Evolutionary conservation across 2,329 filamentous ascomycete species (phyloP), one percentile per base, ranked within the genome.

Genomic region (Hypomyces perniciosus): DNA sequence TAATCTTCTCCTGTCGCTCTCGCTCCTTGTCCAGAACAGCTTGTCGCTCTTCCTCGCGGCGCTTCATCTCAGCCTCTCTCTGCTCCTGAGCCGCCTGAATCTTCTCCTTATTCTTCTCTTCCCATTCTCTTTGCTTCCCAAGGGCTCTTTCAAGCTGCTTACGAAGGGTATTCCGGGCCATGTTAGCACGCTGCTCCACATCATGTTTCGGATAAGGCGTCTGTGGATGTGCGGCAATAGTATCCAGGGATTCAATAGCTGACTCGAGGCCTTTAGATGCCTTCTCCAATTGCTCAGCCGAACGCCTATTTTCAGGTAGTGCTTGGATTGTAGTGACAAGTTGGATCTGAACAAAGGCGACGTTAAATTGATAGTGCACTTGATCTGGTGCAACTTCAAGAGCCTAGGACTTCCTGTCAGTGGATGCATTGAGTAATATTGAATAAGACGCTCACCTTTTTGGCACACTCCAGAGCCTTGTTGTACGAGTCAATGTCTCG

Each of bases 311-410:
- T 65, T 96, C 89, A 5, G 81, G 76, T 48, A 96, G 75, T 34
- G 74, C 77, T 68, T 90, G 85, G 49, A 96, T 83, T 30, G 87
- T 81, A 42, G 86, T 86, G 20, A 92, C 92, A 49, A 97, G 84
- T 67, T 96, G 91, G 56, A 96, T 95, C 65, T 97, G 93, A 29
- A 97, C 89, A 64, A 96, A 99, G 1, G 93, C 93, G 29, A 99
- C 88, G 63, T 99, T 99, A 79, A 99, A 99, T 67, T 93, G 90
- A 68, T 93, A 89, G 68, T 96, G 90, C 30, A 91, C 78, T 61
- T 95, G 89, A 4, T 93, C 87, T 0, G 90, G 88, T 1, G 88
- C 84, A 49, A 87, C 80, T 50, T 83, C 80, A 13, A 95, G 80
- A 28, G 92, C 90, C 80, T 86, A 31, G 10, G 35, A 45, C 20